Percentiles rank a stretch among this genome's conserved stretches.
Evolutionary conservation across 148 eudicot species (phyloP).

Genomic region (Mesembryanthemum crystallinum): DNA sequence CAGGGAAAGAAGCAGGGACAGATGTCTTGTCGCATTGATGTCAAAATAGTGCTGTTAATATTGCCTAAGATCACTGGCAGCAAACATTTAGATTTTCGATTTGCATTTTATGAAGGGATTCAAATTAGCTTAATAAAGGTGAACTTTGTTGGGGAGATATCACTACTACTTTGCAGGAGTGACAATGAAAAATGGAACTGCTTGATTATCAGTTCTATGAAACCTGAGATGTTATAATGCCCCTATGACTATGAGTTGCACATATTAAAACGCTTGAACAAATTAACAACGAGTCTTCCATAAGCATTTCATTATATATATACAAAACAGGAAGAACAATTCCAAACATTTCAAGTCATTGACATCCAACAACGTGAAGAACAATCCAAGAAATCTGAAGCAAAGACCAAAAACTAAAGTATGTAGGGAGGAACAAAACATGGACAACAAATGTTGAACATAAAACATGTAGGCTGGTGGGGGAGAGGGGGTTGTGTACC

Average conservation of each 20-base stretch:
- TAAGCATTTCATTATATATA: background rate
- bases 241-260: too few relatives aligned
- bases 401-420: constrained; percentile 8
- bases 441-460: background rate
- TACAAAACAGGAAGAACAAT: constrained; percentile 7
- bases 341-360: constrained; percentile 2
- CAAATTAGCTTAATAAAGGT: too few relatives aligned
- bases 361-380: constrained; percentile 9
- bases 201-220: too few relatives aligned
- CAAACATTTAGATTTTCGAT: too few relatives aligned
- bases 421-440: background rate
- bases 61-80: too few relatives aligned
- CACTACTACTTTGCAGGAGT: too few relatives aligned
- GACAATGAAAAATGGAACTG: too few relatives aligned
- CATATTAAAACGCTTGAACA: too few relatives aligned
- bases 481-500: background rate
- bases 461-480: background rate
- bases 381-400: background rate
- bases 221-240: too few relatives aligned
- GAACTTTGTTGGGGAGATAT: too few relatives aligned
- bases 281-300: too few relatives aligned
- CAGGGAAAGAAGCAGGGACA: constrained; percentile 11
- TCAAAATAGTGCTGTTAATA: background rate
- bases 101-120: too few relatives aligned
- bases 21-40: background rate